Conservation (phyloP, 331 rosid genomes). For the Cucumis variabilis region DNA sequence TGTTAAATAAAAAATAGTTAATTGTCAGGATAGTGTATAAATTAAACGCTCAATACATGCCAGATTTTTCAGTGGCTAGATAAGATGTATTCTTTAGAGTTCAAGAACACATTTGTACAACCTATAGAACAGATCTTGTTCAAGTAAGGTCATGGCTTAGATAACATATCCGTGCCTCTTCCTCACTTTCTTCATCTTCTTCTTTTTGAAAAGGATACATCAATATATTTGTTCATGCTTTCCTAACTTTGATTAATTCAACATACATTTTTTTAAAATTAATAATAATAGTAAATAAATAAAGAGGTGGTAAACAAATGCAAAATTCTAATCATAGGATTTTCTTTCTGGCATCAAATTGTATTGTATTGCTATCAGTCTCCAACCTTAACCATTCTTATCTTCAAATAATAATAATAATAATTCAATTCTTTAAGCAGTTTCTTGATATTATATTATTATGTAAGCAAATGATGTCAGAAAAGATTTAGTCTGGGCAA, state of each 20-base stretch:
- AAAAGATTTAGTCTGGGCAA: not conserved
- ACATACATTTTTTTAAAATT: not conserved
- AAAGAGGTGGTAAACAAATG: not conserved
- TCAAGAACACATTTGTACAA: too few relatives aligned
- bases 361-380: not conserved
- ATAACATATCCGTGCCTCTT: not conserved
- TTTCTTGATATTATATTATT: not conserved
- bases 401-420: not conserved
- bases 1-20: constrained; percentile 2
- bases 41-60: not conserved
- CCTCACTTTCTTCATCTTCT: too few relatives aligned
- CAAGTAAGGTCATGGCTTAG: not conserved
- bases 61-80: not conserved
- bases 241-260: not conserved
- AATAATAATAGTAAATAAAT: too few relatives aligned
- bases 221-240: not conserved
- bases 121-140: too few relatives aligned
- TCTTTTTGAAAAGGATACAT: not conserved
- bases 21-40: not conserved
- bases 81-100: not conserved
- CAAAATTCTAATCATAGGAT: not conserved
- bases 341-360: not conserved
- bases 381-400: not conserved
- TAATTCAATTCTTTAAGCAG: not conserved
- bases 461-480: not conserved